phyloP scores from a whole-genome alignment of 78 protist genomes.

The Dictyostelium firmibasis region DNA sequence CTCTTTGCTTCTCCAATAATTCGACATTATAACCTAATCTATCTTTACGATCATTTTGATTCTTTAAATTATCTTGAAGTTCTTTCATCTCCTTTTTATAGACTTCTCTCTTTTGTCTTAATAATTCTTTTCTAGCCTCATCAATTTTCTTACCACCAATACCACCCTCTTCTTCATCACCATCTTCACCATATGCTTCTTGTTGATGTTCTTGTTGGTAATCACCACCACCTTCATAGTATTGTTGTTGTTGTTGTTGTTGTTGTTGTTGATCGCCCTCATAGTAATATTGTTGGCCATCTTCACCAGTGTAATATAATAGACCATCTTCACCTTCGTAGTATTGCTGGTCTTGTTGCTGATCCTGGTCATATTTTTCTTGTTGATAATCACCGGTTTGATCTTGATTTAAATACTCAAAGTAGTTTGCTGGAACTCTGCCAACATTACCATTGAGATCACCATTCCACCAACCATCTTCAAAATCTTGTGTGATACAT shows the following conservation, averaged over 20 bases:
- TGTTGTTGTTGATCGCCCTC: not conserved
- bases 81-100: slow-evolving; percentile 61
- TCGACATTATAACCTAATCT: not conserved
- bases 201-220: not conserved
- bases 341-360: slow-evolving; percentile 8
- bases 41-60: slow-evolving; percentile 13
- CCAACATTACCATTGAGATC: slow-evolving; percentile 53
- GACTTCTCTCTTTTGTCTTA: slow-evolving; percentile 53
- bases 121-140: slow-evolving; percentile 10
- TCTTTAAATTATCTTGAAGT: slow-evolving; percentile 51
- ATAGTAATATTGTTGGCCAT: not conserved
- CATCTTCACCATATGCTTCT: not conserved
- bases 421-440: slow-evolving; percentile 72
- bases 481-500: slow-evolving; percentile 55
- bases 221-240: not conserved
- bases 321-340: not conserved
- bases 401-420: slow-evolving; percentile 43
- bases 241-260: slow-evolving; percentile 28
- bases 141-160: not conserved
- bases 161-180: not conserved
- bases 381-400: not conserved
- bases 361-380: not conserved
- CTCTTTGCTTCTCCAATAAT: slow-evolving; percentile 12
- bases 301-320: not conserved
- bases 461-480: slow-evolving; percentile 78